Evolutionary conservation across 345 rosid species (phyloP), one percentile per base, ranked within the genome.

Genomic region (Sonneratia alba): DNA sequence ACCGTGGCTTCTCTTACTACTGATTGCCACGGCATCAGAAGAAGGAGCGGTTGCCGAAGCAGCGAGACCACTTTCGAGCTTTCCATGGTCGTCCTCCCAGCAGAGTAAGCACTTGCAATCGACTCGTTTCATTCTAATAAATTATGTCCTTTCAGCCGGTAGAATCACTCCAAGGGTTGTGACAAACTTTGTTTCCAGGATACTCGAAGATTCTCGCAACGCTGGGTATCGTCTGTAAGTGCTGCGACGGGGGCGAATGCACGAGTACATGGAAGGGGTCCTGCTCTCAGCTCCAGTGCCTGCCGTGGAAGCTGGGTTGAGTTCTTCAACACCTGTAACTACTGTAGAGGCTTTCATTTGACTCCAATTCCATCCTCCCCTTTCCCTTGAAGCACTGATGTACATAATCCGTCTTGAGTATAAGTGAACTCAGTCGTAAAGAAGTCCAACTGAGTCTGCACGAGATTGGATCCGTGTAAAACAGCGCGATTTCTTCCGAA

Each of bases 171-270:
- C 5, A 40, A 40, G 9, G 43, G 43, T 47, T 47, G 9, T 47
- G 51, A 47, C 51, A 47, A 9, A 18, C 6, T 63, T 11, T 70
- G 16, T 56, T 40, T 48, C 51, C 37, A 84, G 92, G 74, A 15
- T 75, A 73, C 61, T 66, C 85, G 0, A 82, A 82, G 78, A 32
- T 82, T 6, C 75, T 84, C 40, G 78, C 77, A 14, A 84, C 83
- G 3, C 83, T 89, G 2, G 93, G 93, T 66, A 76, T 88, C 55
- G 79, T 79, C 10, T 88, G 93, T 77, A 84, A 88, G 81, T 88
- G 93, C 36, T 88, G 93, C 64, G 83, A 88, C 62, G 80, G 73
- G 18, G 40, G 7, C 40, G 80, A 80, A 69, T 88, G 90, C 76
- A 57, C 73, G 59, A 79, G 69, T 70, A 69, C 83, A 13, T 84